These are phyloP conservation scores for Triticum dicoccoides DNA, from an alignment of 176 grass and related monocot genomes.

Conservation along the genomic window DNA sequence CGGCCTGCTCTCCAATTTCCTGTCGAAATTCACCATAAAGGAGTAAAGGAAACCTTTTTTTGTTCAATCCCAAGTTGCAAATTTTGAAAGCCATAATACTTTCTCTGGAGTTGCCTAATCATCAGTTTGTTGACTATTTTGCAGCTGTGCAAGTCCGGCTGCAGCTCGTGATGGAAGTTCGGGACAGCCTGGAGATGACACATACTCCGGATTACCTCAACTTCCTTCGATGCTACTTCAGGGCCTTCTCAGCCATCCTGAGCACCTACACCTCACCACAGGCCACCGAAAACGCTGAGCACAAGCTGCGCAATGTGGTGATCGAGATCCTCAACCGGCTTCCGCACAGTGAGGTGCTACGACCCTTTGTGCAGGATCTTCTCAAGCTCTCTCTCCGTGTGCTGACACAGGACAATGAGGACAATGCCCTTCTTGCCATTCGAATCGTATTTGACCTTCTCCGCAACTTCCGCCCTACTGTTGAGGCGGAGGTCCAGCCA, in stretches of 20 bases:
- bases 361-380: constrained; percentile 93
- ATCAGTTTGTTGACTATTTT: background rate
- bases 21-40: background rate
- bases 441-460: constrained; percentile 95
- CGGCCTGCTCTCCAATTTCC: background rate
- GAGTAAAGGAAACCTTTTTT: background rate
- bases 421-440: constrained; percentile 90
- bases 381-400: constrained; percentile 94
- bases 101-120: background rate
- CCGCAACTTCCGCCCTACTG: constrained; percentile 95
- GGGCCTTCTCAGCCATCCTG: constrained; percentile 88
- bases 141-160: constrained; percentile 76
- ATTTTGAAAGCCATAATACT: background rate
- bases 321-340: constrained; percentile 97
- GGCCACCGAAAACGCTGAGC: constrained; percentile 67
- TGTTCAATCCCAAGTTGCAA: background rate
- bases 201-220: constrained; percentile 97
- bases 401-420: constrained; percentile 90
- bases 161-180: constrained; percentile 88
- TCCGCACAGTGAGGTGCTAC: constrained; percentile 96
- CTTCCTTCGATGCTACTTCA: constrained; percentile 93
- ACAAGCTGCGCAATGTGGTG: constrained; percentile 94
- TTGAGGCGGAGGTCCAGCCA: constrained; percentile 97
- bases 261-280: constrained; percentile 65
- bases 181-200: constrained; percentile 90